Conservation (phyloP, 345 rosid species). For the Balakata baccata region DNA sequence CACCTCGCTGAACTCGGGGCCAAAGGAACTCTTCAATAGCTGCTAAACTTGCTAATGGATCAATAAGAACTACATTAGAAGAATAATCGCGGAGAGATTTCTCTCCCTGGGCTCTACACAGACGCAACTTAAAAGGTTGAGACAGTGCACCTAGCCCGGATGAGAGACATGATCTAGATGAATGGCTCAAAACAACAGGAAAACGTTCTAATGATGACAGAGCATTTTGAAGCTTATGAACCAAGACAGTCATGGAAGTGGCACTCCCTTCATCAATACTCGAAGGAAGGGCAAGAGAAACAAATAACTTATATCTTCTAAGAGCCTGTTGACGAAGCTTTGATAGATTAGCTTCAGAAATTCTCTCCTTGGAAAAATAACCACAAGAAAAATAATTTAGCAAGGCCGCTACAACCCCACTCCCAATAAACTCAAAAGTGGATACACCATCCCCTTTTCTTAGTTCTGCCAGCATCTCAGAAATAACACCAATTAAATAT, state of each 20-base stretch:
- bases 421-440: conserved; percentile 96
- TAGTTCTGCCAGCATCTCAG: conserved; percentile 82
- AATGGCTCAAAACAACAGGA: conserved; percentile 92
- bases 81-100: conserved; percentile 95
- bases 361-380: conserved; percentile 73
- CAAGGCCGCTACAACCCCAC: conserved; percentile 95
- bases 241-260: conserved; percentile 72
- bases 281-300: conserved; percentile 70
- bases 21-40: conserved; percentile 97
- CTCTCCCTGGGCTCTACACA: conserved; percentile 88
- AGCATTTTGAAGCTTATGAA: conserved; percentile 98
- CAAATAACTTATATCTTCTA: conserved; percentile 73
- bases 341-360: conserved; percentile 67
- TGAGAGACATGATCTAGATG: conserved; percentile 85
- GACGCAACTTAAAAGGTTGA: conserved; percentile 92
- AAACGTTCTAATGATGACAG: conserved; percentile 90
- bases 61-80: conserved; percentile 89
- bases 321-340: conserved; percentile 84
- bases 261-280: conserved; percentile 42
- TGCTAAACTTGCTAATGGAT: conserved; percentile 94
- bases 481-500: conserved; percentile 64
- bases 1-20: conserved; percentile 92
- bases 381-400: conserved; percentile 92
- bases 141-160: conserved; percentile 93
- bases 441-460: conserved; percentile 98